These are phyloP conservation scores for Trifolium pratense DNA, from an alignment of 306 rosid species.

Conservation along the genomic window DNA sequence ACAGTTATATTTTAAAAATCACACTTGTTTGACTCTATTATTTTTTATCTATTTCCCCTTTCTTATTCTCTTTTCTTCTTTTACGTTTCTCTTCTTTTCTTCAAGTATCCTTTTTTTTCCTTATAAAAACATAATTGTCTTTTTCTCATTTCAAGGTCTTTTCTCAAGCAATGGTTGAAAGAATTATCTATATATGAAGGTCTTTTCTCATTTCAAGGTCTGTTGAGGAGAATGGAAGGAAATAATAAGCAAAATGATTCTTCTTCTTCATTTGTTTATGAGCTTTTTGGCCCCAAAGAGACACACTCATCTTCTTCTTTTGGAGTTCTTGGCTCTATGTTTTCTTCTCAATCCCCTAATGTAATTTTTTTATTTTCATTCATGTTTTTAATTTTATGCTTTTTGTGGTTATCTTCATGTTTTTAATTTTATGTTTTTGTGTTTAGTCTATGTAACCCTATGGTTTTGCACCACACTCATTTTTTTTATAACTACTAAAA, in stretches of 20 bases:
- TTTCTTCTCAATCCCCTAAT: conserved; percentile 57
- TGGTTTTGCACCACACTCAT: background rate
- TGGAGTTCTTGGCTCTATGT: conserved; percentile 65
- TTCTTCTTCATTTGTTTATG: background rate
- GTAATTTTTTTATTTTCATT: background rate
- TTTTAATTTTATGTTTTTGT: background rate
- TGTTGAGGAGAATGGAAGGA: background rate
- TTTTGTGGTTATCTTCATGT: background rate
- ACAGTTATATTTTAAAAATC: no score
- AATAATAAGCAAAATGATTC: background rate
- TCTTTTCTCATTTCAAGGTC: background rate
- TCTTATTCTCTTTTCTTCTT: no score
- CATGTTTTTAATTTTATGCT: background rate
- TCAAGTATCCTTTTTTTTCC: background rate
- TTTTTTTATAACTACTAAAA: no score
- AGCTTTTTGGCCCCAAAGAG: background rate
- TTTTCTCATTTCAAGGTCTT: background rate
- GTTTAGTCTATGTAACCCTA: background rate
- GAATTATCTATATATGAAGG: background rate
- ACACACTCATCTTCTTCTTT: conserved; percentile 15
- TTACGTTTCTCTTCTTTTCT: background rate
- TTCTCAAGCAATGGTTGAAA: background rate
- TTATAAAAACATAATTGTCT: background rate
- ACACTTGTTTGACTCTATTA: no score
- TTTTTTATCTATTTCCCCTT: no score